Conservation (phyloP, 768 basidiomycete species). For the Leccinum rimulosum region DNA sequence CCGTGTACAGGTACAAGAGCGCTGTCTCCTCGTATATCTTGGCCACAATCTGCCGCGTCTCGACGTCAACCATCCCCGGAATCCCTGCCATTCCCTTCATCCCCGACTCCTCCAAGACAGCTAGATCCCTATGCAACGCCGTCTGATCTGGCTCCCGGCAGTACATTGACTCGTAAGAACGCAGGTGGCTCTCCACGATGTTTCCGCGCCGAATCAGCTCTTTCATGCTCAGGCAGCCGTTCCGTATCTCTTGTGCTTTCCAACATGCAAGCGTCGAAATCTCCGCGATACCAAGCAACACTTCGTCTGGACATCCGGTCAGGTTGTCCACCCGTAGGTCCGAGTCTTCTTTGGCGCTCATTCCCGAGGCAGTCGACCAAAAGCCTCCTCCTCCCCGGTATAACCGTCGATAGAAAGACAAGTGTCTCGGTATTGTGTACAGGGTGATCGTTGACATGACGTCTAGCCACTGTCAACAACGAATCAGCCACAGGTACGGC, state of each 20-base stretch:
- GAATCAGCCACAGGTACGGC: constrained; percentile 13
- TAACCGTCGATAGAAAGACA: constrained; percentile 63
- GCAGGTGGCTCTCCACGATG: constrained; percentile 64
- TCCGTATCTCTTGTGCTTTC: constrained; percentile 63
- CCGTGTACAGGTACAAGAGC: constrained; percentile 65
- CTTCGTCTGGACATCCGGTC: constrained; percentile 78
- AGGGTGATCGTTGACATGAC: constrained; percentile 66
- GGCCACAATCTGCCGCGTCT: constrained; percentile 46
- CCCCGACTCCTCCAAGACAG: constrained; percentile 14
- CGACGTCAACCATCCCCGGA: constrained; percentile 29
- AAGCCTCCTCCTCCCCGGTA: constrained; percentile 51
- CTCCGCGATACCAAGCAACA: constrained; percentile 72
- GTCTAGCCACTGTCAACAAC: constrained; percentile 65
- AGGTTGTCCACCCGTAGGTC: constrained; percentile 63
- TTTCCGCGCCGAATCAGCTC: constrained; percentile 75
- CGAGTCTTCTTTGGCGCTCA: constrained; percentile 35
- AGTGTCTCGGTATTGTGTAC: constrained; percentile 60
- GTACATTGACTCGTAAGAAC: constrained; percentile 36
- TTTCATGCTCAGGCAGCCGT: constrained; percentile 66
- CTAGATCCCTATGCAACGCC: constrained; percentile 42
- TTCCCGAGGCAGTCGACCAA: constrained; percentile 37
- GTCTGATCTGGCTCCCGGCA: constrained; percentile 33
- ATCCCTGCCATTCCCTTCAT: constrained; percentile 31
- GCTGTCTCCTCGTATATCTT: constrained; percentile 66
- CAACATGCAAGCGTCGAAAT: constrained; percentile 70